Base-by-base conservation (phyloP, 2,329 filamentous ascomycete genomes). In the Parastagonospora avenae region DNA sequence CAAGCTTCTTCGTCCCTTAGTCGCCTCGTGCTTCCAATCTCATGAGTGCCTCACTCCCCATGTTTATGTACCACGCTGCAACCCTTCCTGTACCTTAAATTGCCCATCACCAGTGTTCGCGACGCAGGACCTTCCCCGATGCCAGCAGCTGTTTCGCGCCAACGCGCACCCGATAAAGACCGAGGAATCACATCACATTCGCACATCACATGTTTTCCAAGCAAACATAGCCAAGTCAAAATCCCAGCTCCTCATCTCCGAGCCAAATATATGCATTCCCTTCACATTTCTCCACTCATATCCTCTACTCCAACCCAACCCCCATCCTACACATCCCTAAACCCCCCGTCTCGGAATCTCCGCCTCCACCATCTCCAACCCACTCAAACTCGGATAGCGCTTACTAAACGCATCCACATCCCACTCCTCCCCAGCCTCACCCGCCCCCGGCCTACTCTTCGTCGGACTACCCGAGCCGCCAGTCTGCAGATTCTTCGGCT, bases 281-380 rank as follows among this genome's bases (percentile, higher is more conserved):
- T 4, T 12, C 16, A 12, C 24, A 11, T n/a, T 11, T n/a, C n/a
- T n/a, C 27, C 27, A n/a, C 31, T 32, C 43, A 31, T 14, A n/a
- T n/a, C n/a, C n/a, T n/a, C n/a, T n/a, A n/a, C n/a, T n/a, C n/a
- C n/a, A n/a, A n/a, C n/a, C n/a, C n/a, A n/a, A n/a, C n/a, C n/a
- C n/a, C n/a, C n/a, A n/a, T 8, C 11, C 28, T 44, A 63, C 2
- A 70, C 50, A 48, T 68, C 63, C 43, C 67, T 54, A 1, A 1
- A 64, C 57, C 14, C 39, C 54, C 43, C 60, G 43, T 8, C 46
- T 48, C 4, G 68, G 68, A 50, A 75, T 73, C 59, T 84, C 88
- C 53, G 86, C 84, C 76, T 94, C 90, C n/a, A 91, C 88, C 86
- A 93, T 90, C 77, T 97, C 92, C 61, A 97, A 84, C 8, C 91